Base-by-base conservation (phyloP, 148 eudicot species). In the Fagopyrum esculentum region DNA sequence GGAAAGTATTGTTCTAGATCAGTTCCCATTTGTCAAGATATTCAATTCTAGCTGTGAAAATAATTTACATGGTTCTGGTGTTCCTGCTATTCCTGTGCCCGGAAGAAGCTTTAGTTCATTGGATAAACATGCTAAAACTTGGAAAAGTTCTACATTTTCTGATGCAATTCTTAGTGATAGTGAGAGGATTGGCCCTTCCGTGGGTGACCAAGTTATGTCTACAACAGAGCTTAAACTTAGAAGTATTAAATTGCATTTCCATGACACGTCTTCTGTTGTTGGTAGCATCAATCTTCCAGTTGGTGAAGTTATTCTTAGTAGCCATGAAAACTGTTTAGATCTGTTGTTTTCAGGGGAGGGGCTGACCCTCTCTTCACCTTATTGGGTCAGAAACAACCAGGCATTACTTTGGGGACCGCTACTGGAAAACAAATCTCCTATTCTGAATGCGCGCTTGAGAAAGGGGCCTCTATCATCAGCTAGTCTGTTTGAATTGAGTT, bases 391-490 rank as follows among this genome's bases (percentile, higher is more conserved):
- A 71, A 78, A 80, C 59, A 71, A 81, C 69, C 80, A 81, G 56
- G 88, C 87, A 73, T 82, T 76, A 78, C 78, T 95, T 19, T 95
- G 99, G 99, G 98, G 92, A 13, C 94, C 99, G 45, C 83, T 80
- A 59, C 68, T 49, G 47, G 63, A 81, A n/a, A 77, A 78, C 81
- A 61, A 71, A 75, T 80, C 92, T 77, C 88, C 94, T 72, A 74
- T 89, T 72, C 57, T 95, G 12, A 95, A 95, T 79, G 17, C 92
- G 9, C 89, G 88, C 26, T 79, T 83, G 76, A 84, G 82, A 78
- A 92, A 78, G 75, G 81, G 79, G 73, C 70, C 45, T 63, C 80
- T 82, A 44, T 80, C 56, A 52, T 55, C 55, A 19, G 73, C 69
- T 48, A 85, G 91, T 74, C 73, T 74, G n/a, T 72, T 87, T 79